Evolutionary conservation across 345 rosid genomes (phyloP).

Genomic region (Pistacia vera): DNA sequence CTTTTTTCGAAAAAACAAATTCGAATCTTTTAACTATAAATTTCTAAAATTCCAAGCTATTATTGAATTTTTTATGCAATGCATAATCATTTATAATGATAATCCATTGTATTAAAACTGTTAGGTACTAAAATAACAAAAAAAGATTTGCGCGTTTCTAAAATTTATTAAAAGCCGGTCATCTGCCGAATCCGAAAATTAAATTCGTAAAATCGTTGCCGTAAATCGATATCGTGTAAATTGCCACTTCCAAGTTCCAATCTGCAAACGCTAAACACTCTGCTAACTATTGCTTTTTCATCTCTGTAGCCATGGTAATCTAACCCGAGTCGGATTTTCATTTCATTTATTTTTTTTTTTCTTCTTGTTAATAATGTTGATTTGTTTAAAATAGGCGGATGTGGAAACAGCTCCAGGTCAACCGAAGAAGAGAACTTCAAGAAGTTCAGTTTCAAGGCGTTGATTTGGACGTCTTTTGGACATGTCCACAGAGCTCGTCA

Average conservation of each 20-base stretch:
- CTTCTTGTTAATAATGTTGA: neutral
- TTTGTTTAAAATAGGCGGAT: constrained; percentile 35
- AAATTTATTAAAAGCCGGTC: too few species aligned
- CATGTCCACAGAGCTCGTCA: constrained; percentile 75
- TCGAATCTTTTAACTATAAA: too few species aligned
- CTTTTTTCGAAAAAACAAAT: too few species aligned
- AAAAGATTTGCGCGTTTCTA: too few species aligned
- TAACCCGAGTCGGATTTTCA: neutral
- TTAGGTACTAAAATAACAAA: too few species aligned
- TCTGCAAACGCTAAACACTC: constrained; percentile 20
- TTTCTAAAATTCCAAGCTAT: too few species aligned
- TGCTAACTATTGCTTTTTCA: too few species aligned
- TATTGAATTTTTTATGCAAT: too few species aligned
- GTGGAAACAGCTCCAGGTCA: constrained; percentile 46
- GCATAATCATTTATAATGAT: too few species aligned
- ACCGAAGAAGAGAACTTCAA: constrained; percentile 82
- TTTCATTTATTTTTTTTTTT: neutral
- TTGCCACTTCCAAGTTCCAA: neutral
- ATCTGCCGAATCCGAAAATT: too few species aligned
- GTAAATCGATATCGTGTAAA: constrained; percentile 9
- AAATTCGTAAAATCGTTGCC: too few species aligned
- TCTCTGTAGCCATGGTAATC: constrained; percentile 24
- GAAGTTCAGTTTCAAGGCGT: constrained; percentile 78
- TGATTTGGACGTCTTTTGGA: constrained; percentile 71
- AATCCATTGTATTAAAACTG: too few species aligned